phyloP scores from a whole-genome alignment of 352 stramenopile species.

The Globisporangium canariense region DNA sequence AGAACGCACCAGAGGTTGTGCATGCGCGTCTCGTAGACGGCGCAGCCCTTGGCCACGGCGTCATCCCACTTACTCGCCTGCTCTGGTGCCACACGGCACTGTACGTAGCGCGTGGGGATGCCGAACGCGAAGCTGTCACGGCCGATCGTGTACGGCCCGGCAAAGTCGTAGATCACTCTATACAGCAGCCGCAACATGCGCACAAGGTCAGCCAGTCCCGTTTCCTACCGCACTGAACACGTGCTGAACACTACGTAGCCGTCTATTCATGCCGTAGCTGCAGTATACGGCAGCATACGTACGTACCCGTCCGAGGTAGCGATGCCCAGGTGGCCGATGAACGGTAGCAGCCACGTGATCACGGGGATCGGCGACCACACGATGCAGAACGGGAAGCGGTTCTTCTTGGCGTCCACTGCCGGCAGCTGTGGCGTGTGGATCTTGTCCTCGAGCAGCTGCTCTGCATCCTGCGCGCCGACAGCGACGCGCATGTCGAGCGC shows the following conservation, averaged over 20 bases:
- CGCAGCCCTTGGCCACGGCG: slow-evolving; percentile 83
- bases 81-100: slow-evolving; percentile 47
- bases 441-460: slow-evolving; percentile 1
- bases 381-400: slow-evolving; percentile 90
- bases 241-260: too few species aligned
- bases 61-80: slow-evolving; percentile 87
- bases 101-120: slow-evolving; percentile 85
- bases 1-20: slow-evolving; percentile 89
- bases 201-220: not conserved
- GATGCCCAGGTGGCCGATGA: slow-evolving; percentile 96
- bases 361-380: slow-evolving; percentile 90
- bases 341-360: slow-evolving; percentile 92
- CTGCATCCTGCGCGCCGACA: not conserved
- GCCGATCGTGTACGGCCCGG: slow-evolving; percentile 91
- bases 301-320: slow-evolving; percentile 77
- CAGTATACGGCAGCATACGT: not conserved
- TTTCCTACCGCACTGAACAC: too few species aligned
- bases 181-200: not conserved
- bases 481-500: slow-evolving; percentile 14
- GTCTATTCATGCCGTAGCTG: too few species aligned
- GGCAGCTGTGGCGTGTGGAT: not conserved
- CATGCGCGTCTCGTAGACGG: slow-evolving; percentile 92
- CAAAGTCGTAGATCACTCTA: slow-evolving; percentile 95
- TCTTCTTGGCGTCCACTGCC: slow-evolving; percentile 27
- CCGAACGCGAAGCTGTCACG: slow-evolving; percentile 89